Base-by-base conservation (phyloP, 2,329 filamentous ascomycete species). In the Penicillium sp. region DNA sequence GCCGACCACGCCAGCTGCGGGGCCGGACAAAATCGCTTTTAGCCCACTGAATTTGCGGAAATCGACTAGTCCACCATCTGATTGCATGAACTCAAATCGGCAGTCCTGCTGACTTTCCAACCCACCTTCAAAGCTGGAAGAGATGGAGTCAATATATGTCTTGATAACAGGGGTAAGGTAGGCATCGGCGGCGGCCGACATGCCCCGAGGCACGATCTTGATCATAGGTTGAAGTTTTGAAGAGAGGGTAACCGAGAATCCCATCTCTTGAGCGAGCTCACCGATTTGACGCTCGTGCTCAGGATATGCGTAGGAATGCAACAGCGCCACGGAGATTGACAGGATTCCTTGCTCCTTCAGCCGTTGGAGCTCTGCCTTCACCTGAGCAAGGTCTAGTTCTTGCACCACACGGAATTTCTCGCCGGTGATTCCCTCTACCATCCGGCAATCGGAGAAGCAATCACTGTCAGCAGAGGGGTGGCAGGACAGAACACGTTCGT, bases 81-180 rank as follows among this genome's bases (percentile, higher is more conserved):
- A 93, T 74, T 97, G 92, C 93, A 97, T 97, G 65, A 97, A 97
- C 71, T 97, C 92, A 74, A 92, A 97, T 60, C 92, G 81, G 4
- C 90, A 89, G 8, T 80, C 76, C 0, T 85, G 77, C 0, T 90
- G 89, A 8, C 89, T 90, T 46, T 85, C 85, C 61, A 97, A 92
- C 0, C 90, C 90, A 24, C 83, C 83, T 65, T 89, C 85, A 68
- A 96, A 96, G 4, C 89, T 90, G 39, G 82, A 79, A 24, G 70
- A 73, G 39, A 76, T 74, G 3, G 72, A 73, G 56, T 76, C 70
- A 57, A 90, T 86, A 66, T 92, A 93, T 67, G 88, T 89, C 63
- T 87, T 86, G 65, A 92, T 91, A 9, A 89, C 87, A 0, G 89
- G 89, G 0, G 89, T 92, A 1, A 92, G 80, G 68, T 92, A 92